These are phyloP conservation scores for Aspergillus cristatus DNA, from an alignment of 495 filamentous ascomycete genomes.

Conservation along the genomic window DNA sequence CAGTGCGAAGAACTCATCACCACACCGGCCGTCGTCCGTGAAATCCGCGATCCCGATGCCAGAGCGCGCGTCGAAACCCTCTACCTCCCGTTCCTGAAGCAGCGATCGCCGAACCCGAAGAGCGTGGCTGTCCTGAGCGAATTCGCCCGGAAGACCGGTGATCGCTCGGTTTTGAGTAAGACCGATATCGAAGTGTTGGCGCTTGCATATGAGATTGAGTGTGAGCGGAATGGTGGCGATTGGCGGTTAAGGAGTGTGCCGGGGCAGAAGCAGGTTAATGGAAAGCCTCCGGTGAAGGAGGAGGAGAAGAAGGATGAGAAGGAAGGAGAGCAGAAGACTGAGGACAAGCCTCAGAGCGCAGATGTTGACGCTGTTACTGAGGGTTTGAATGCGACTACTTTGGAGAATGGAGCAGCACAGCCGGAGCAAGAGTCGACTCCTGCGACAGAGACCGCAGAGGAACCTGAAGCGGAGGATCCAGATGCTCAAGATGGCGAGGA, in stretches of 20 bases:
- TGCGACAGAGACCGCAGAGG: conserved; percentile 2
- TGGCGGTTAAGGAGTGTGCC: conserved; percentile 72
- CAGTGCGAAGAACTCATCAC: conserved; percentile 74
- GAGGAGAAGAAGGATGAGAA: conserved; percentile 19
- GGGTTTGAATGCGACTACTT: conserved; percentile 15
- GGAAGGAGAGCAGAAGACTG: conserved; percentile 7
- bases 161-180: conserved; percentile 74
- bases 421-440: conserved; percentile 5
- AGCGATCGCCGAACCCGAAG: conserved; percentile 61
- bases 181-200: conserved; percentile 85
- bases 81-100: conserved; percentile 71
- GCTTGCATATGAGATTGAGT: conserved; percentile 83
- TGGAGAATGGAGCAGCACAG: conserved; percentile 11
- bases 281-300: conserved; percentile 47
- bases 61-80: conserved; percentile 70
- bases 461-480: conserved; percentile 13
- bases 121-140: conserved; percentile 73
- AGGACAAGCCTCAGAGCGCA: conserved; percentile 9
- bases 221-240: conserved; percentile 73
- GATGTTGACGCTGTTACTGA: conserved; percentile 26
- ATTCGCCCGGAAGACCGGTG: conserved; percentile 84
- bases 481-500: conserved; percentile 37
- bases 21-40: conserved; percentile 74
- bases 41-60: conserved; percentile 82
- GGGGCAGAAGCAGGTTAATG: conserved; percentile 67